These are phyloP conservation scores for Poteriospumella lacustris DNA, from an alignment of 108 stramenopile species.

Conservation along the genomic window DNA sequence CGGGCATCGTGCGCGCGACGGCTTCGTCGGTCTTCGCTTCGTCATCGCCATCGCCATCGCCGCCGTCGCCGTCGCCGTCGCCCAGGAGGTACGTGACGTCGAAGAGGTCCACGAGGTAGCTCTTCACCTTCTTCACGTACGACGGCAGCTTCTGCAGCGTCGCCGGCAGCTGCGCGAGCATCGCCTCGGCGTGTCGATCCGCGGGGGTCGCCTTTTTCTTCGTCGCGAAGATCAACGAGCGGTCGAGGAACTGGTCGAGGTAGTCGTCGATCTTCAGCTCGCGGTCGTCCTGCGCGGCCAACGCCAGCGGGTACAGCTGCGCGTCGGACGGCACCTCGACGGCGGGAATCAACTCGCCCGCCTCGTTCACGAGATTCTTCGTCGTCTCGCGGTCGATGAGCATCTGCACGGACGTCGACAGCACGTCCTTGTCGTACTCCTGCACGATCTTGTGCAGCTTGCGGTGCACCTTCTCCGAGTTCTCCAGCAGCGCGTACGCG, in stretches of 20 bases:
- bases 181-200: background rate
- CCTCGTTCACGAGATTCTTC: conserved; percentile 55
- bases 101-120: background rate
- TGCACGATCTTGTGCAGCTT: conserved; percentile 47
- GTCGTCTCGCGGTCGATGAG: conserved; percentile 45
- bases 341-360: background rate
- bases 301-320: background rate
- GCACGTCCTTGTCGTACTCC: conserved; percentile 63
- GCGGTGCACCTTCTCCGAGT: conserved; percentile 79
- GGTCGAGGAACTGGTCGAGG: no score
- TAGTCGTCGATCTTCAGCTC: no score
- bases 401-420: conserved; percentile 55
- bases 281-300: background rate
- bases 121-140: background rate
- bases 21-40: no score
- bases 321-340: background rate
- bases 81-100: background rate
- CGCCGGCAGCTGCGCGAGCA: background rate
- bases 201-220: background rate
- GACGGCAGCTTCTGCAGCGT: background rate
- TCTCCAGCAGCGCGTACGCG: conserved; percentile 85
- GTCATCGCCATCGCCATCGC: no score
- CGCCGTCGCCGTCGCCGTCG: no score
- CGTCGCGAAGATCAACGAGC: background rate
- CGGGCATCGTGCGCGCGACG: no score